These are phyloP conservation scores for Eucalyptus victrix DNA, from an alignment of 345 rosid species.

Conservation along the genomic window DNA sequence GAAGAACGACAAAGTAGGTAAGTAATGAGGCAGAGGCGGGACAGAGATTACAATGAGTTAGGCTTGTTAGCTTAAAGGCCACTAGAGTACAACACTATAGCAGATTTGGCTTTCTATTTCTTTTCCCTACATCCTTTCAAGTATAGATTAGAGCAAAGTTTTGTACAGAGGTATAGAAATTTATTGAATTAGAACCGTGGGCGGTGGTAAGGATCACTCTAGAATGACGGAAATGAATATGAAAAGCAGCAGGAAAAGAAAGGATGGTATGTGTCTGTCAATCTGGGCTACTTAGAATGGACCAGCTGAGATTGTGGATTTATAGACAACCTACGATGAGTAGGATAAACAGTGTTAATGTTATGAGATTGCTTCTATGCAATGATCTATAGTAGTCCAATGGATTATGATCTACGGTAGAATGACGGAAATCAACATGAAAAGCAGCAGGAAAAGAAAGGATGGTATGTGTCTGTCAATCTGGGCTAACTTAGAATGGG, in stretches of 20 bases:
- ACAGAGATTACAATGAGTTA: not conserved
- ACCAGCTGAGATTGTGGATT: not conserved
- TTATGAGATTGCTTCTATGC: not conserved
- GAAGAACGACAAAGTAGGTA: not conserved
- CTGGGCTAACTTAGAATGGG: not conserved
- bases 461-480: not conserved
- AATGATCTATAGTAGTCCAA: not conserved
- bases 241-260: not conserved
- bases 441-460: not conserved
- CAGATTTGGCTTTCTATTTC: not conserved
- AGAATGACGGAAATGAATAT: not conserved
- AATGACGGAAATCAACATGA: not conserved
- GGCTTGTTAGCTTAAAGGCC: not conserved
- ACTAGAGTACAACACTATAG: not conserved
- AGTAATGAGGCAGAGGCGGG: not conserved
- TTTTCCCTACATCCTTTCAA: not conserved
- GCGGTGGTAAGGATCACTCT: not conserved
- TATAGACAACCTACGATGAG: not conserved
- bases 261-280: not conserved
- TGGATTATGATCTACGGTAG: not conserved
- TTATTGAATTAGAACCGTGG: not conserved
- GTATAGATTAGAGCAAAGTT: not conserved
- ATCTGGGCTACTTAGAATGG: not conserved
- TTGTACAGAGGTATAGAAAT: too few relatives aligned
- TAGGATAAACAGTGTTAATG: not conserved